Base-by-base conservation (phyloP, 768 basidiomycete genomes). In the Termitomyces sp. region DNA sequence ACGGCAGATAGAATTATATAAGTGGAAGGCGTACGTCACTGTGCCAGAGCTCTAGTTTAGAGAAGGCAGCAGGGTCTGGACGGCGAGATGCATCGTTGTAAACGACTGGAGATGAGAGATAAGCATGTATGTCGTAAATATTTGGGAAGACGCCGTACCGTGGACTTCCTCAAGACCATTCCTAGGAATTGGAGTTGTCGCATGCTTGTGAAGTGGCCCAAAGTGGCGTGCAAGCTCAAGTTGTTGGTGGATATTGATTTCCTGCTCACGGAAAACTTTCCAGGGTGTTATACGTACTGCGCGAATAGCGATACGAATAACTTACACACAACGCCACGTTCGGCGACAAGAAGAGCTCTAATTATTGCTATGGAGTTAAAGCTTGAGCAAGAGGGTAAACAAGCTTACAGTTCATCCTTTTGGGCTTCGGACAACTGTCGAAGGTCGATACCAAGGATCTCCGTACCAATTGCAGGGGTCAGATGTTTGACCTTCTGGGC, bases 181-280 rank as follows among this genome's bases (percentile, higher is more conserved):
- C 65, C 82, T 80, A 2, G 92, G 88, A 49, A 92, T 77, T 0
- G 87, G 87, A 10, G 89, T 91, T 3, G 88, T 91, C 3, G 91
- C 87, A 65, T 94, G 90, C 67, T 86, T 89, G 70, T 94, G 90
- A 47, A 91, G 78, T 48, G 81, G 87, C 5, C 90, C 90, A 55
- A 80, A 90, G 65, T 92, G 73, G 16, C 83, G 82, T 7, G 80
- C 87, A 58, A 92, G 73, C n/a, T 86, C 83, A 10, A 90, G 78
- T 64, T 92, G 87, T 59, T 86, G 77, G 48, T 85, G 75, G 47
- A 90, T 80, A 61, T 77, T 75, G 61, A 92, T 71, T 58, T 86
- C 84, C 73, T 92, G 89, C 64, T 89, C 82, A 45, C 85, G 82
- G 76, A 90, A 84, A 73, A 91, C 88, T 88, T 60, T n/a, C 26